Evolutionary conservation across 805 yeast genomes (phyloP), one percentile per base, ranked within the genome.

Genomic region (Scheffersomyces lignosus): DNA sequence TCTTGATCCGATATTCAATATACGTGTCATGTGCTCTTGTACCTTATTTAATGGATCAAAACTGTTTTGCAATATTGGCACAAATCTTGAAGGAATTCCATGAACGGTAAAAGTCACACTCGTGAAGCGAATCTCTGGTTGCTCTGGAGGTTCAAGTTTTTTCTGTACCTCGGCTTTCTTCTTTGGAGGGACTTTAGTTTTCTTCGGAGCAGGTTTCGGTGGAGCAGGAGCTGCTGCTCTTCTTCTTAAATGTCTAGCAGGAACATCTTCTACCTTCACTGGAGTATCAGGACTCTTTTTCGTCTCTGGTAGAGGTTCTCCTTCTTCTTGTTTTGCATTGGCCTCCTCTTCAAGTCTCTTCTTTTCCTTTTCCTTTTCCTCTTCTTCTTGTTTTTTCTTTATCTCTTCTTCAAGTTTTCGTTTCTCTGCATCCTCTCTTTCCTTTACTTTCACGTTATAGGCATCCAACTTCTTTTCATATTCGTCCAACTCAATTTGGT

Each of bases 31-130:
- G 14, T 71, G 62, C 13, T 62, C 59, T 33, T 72, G 76, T 0
- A 83, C 91, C 13, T 75, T 68, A 2, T 75, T 78, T 12, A 69
- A 50, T 2, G 79, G 75, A 25, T 74, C 66, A 27, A 86, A 81
- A 58, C 95, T 81, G 49, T 87, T 78, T 26, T 70, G 56, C 25
- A 89, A 62, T 7, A 88, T 75, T 5, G 84, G 83, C 3, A 79
- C 73, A 49, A 77, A 80, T 49, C 82, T 72, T 7, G 69, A 60
- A 1, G 95, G 90, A 17, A 90, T 70, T n/a, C 77, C 78, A 13
- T 69, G 71, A 3, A 91, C 55, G 1, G 73, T 77, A 33, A 88
- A 70, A 0, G 96, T 83, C 15, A 84, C 62, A 0, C 95, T 73
- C 0, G 90, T 78, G 52, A 50, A 78, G 25, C 65, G 52, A 18